Percentiles rank a stretch among this genome's conserved stretches.
phyloP scores from a whole-genome alignment of 805 yeast genomes.

The Teunomyces barrocoloradensis region DNA sequence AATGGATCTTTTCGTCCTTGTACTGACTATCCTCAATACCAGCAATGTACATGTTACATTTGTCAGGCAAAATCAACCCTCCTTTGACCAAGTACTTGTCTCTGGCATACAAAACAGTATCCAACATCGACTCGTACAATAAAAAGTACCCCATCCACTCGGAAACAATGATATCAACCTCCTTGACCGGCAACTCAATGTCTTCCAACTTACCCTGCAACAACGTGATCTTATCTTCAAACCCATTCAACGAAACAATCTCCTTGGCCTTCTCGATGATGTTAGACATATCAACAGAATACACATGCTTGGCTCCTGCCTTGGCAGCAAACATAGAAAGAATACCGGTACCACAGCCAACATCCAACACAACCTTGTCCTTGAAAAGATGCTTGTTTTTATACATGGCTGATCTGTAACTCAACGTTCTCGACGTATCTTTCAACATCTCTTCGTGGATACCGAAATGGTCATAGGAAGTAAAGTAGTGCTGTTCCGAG shows the following conservation, averaged over 20 bases:
- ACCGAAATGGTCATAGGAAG: conserved; percentile 94
- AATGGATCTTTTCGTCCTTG: conserved; percentile 85
- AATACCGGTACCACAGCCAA: conserved; percentile 99
- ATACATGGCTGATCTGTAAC: conserved; percentile 89
- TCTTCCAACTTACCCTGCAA: conserved; percentile 94
- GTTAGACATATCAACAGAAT: conserved; percentile 95
- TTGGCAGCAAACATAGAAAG: conserved; percentile 96
- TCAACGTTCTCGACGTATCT: conserved; percentile 86
- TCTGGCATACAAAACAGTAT: conserved; percentile 91
- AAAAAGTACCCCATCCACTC: conserved; percentile 99
- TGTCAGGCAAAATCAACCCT: conserved; percentile 94
- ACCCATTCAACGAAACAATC: conserved; percentile 80
- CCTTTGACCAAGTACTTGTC: conserved; percentile 80
- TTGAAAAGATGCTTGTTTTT: conserved; percentile 87
- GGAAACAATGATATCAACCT: conserved; percentile 91
- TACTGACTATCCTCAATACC: conserved; percentile 92
- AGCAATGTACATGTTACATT: conserved; percentile 84
- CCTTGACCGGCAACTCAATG: conserved; percentile 74
- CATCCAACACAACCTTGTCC: conserved; percentile 92
- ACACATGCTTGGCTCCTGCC: conserved; percentile 98
- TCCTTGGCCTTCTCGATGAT: conserved; percentile 95
- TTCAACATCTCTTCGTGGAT: conserved; percentile 99
- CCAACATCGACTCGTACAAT: conserved; percentile 95
- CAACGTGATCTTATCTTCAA: conserved; percentile 80
- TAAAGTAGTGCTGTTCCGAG: conserved; percentile 89